Evolutionary conservation across 2,329 filamentous ascomycete species (phyloP), one percentile per base, ranked within the genome.

Genomic region (Colletotrichum lindemuthianum): DNA sequence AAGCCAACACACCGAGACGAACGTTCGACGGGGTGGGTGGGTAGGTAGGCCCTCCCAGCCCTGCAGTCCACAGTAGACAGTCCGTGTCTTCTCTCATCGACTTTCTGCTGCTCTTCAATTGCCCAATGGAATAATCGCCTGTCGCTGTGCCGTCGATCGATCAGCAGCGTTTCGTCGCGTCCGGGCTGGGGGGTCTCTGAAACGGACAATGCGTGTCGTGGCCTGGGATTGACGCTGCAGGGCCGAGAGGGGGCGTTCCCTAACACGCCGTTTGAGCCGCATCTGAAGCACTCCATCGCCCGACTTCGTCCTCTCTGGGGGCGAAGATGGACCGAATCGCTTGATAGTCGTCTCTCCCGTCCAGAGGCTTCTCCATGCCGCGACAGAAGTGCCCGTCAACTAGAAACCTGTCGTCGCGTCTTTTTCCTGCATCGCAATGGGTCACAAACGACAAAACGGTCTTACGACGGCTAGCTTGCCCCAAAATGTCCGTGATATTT

Each of bases 211-310:
- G 61, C 58, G 58, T 65, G 57, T 24, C 50, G 51, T 47, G 61
- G 24, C 24, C 61, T 8, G 24, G 61, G 61, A 65, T 61, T 43
- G 61, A 51, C 61, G 61, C 47, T 56, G 61, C 57, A 61, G 49
- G 15, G 15, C 11, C 33, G 44, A 55, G 39, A 36, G 43, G 37
- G 44, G 56, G 50, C 13, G 9, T 37, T 36, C 57, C 36, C 54
- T 50, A 65, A 65, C 57, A 36, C 56, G 61, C 57, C 57, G 61
- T 56, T 65, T 61, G 61, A 65, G 61, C 61, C 61, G 51, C 61
- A 65, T 51, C 45, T 65, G 61, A 65, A 32, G 58, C 57, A 51
- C 34, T 43, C 7, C 43, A n/a, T 9, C 9, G 9, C 43, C 13
- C 43, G 24, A 15, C n/a, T 10, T 52, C 49, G 49, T 54, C 44